phyloP scores from a whole-genome alignment of 331 rosid genomes.

The Pyracantha coccinea region DNA sequence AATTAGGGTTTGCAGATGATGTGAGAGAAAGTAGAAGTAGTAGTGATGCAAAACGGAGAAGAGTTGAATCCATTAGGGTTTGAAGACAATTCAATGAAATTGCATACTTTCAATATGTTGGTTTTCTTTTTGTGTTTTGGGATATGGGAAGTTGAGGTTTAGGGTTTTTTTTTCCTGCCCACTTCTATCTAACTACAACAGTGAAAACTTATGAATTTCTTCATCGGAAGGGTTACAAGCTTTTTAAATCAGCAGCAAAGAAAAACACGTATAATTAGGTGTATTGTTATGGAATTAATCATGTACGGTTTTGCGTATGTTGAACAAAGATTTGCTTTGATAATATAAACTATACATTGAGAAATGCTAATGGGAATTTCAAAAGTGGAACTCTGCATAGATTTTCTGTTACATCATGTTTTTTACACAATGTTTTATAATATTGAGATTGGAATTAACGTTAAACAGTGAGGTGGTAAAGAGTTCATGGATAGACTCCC shows the following conservation, averaged over 20 bases:
- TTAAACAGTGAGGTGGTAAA: no score
- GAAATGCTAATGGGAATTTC: no score
- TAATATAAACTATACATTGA: no score
- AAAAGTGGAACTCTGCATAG: no score
- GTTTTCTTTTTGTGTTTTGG: neutral
- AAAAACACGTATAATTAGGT: neutral
- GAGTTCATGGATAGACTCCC: no score
- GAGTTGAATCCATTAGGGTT: conserved; percentile 19
- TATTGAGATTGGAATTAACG: no score
- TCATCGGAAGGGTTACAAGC: neutral
- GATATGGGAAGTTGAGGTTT: neutral
- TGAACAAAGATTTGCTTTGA: no score
- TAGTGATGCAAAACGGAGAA: conserved; percentile 5
- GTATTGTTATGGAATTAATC: neutral
- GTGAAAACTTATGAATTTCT: neutral
- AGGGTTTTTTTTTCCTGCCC: neutral
- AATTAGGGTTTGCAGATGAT: conserved; percentile 15
- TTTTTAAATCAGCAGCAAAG: neutral
- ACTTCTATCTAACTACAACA: conserved; percentile 5
- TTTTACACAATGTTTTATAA: no score
- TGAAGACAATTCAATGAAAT: neutral
- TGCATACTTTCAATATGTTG: neutral
- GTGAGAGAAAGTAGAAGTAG: neutral
- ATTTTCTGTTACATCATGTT: no score
- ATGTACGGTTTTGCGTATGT: neutral